Evolutionary conservation across 176 grass and related monocot genomes (phyloP).

Genomic region (Phoenix dactylifera): DNA sequence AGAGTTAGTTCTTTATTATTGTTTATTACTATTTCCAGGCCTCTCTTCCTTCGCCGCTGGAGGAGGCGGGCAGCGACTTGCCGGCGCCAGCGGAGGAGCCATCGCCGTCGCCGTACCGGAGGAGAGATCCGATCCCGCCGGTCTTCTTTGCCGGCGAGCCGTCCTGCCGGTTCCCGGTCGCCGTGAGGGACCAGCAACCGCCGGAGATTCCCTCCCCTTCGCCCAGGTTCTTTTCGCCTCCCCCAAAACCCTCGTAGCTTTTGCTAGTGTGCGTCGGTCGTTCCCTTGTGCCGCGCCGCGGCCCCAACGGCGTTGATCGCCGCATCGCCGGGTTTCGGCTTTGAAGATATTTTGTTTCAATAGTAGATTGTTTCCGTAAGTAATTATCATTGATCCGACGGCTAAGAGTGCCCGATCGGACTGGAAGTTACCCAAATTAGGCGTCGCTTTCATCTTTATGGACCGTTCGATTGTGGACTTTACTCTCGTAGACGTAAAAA

Average conservation of each 20-base stretch:
- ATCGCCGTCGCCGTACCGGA: slow-evolving; percentile 29
- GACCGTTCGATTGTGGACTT: too few relatives aligned
- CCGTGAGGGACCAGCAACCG: slow-evolving; percentile 3
- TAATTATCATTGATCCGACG: too few relatives aligned
- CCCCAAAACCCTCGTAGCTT: neutral
- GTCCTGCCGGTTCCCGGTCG: neutral
- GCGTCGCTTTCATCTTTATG: too few relatives aligned
- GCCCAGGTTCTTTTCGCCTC: slow-evolving; percentile 6
- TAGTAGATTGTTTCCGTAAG: too few relatives aligned
- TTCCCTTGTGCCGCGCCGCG: too few relatives aligned
- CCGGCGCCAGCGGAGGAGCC: slow-evolving; percentile 4
- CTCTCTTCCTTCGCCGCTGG: neutral
- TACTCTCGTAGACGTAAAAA: too few relatives aligned
- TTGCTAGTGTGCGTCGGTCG: neutral
- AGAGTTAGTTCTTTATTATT: neutral
- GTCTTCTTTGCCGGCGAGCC: neutral
- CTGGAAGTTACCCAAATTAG: too few relatives aligned
- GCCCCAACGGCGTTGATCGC: too few relatives aligned
- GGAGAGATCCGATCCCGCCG: slow-evolving; percentile 25
- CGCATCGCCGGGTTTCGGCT: too few relatives aligned
- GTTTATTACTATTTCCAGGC: slow-evolving; percentile 1
- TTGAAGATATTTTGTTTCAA: too few relatives aligned
- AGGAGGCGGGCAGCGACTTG: slow-evolving; percentile 2
- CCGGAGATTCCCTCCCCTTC: slow-evolving; percentile 25
- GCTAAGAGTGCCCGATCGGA: too few relatives aligned